Base-by-base conservation (phyloP, 2,329 filamentous ascomycete genomes). In the Fusarium redolens region DNA sequence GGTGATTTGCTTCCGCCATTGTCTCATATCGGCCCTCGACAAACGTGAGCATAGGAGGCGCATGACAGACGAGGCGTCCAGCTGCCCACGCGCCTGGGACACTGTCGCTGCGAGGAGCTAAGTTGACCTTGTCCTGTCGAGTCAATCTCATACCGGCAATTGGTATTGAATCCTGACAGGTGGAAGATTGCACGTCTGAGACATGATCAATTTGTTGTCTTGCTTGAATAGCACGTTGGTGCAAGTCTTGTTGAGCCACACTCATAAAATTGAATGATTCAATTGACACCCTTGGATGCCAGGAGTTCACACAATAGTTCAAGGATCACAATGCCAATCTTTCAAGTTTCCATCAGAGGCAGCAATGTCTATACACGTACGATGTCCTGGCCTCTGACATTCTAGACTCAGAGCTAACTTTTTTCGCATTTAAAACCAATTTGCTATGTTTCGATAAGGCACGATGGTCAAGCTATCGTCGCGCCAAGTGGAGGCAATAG, bases 401-500 rank as follows among this genome's bases (percentile, higher is more conserved):
- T 70, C 67, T 68, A 69, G 70, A 64, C 61, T 54, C 25, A 38
- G 31, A 62, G 41, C 67, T 69, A 51, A 67, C 30, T 17, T 35
- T 35, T 50, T 64, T 45, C 30, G 35, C 56, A 48, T 68, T 50
- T 48, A 62, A 68, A 28, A 40, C 72, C 68, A 61, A 56, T 68
- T 61, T 72, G 65, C 55, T 51, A 54, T 68, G 58, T 69, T 69
- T 58, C 47, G 65, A 58, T 47, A 35, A 31, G 47, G 43, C 64
- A 59, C 59, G 51, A 73, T 66, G 61, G 55, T 68, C 43, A 61
- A 69, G 61, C 71, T 61, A 67, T 69, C 43, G 50, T 48, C 51
- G 56, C 61, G 65, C 75, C 58, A 77, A 77, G 75, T 77, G 75
- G 75, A 75, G 72, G 68, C 41, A 37, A 43, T 58, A 65, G 44